Base-by-base conservation (phyloP, 1,284 basidiomycete genomes). In the Meira nashicola region DNA sequence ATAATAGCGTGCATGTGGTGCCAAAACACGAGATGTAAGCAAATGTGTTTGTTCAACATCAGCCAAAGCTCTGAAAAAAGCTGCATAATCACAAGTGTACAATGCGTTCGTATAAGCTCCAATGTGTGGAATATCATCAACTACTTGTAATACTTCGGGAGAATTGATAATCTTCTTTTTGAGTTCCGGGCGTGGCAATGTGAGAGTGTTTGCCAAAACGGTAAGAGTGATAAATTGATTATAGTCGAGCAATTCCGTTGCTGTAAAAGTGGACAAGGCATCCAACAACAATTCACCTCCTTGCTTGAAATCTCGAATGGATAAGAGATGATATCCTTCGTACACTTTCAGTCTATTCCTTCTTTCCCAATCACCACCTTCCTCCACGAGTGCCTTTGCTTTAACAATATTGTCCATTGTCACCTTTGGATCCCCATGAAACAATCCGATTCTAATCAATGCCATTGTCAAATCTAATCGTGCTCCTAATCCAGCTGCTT, bases 301-400 rank as follows among this genome's bases (percentile, higher is more conserved):
- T 33, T 67, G 64, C 87, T 86, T 59, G 74, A 84, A 84, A 55
- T 84, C 80, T 41, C 94, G 88, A 60, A 92, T 88, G 17, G 90
- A 90, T 39, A 95, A 82, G 37, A 88, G 82, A 76, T 95, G 89
- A 1, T 95, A 81, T 41, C 89, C 93, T 57, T 87, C 86, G 82
- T 98, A 98, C 41, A 96, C 94, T 79, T 97, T 98, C 68, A 97
- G 85, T 48, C 93, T 85, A 79, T 97, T 98, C 37, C 92, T 85
- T 58, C 95, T 83, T 79, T 98, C 94, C 94, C 94, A 98, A 80
- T 98, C 94, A 49, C 95, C 94, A 1, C 95, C 94, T 77, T 92
- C 28, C 21, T 48, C 46, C 7, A 48, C 46, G 63, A 64, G 92
- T 89, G 86, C 85, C 71, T 92, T 88, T 0, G 94, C 92, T 69